These are phyloP conservation scores for Carnegiea gigantea DNA, from an alignment of 179 eudicot species.

Conservation along the genomic window DNA sequence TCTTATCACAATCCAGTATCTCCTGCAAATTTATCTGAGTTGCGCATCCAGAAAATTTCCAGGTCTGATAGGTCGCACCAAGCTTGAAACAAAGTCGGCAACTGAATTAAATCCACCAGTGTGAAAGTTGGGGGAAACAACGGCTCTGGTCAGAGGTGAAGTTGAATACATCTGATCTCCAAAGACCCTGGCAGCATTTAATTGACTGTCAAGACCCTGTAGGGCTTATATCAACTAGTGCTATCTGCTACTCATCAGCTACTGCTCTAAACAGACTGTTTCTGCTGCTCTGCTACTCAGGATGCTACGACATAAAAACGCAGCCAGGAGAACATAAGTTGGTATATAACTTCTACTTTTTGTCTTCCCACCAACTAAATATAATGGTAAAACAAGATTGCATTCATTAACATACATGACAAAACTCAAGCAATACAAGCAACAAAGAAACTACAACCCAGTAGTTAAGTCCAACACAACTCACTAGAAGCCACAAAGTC, in stretches of 20 bases:
- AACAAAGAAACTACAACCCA: background rate
- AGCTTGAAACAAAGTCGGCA: background rate
- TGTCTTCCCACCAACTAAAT: background rate
- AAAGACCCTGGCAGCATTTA: background rate
- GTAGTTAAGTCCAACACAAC: too few relatives aligned
- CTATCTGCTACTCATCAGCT: background rate
- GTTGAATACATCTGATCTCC: background rate
- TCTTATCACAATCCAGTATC: background rate
- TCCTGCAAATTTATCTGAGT: background rate
- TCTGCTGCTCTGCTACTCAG: too few relatives aligned
- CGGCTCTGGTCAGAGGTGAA: background rate
- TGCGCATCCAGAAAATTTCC: background rate
- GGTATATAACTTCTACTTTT: background rate
- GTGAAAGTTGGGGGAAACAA: background rate
- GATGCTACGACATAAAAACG: background rate
- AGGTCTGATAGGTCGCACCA: background rate
- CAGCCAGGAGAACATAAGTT: background rate
- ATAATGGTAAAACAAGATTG: background rate
- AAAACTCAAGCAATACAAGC: background rate
- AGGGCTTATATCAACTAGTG: background rate
- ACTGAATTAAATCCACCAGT: background rate
- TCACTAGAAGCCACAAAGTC: background rate
- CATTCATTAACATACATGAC: too few relatives aligned
- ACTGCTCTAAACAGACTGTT: background rate
- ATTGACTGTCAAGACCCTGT: background rate